Evolutionary conservation across 2,329 filamentous ascomycete genomes (phyloP), one percentile per base, ranked within the genome.

Genomic region (Pestalotiopsis fici): DNA sequence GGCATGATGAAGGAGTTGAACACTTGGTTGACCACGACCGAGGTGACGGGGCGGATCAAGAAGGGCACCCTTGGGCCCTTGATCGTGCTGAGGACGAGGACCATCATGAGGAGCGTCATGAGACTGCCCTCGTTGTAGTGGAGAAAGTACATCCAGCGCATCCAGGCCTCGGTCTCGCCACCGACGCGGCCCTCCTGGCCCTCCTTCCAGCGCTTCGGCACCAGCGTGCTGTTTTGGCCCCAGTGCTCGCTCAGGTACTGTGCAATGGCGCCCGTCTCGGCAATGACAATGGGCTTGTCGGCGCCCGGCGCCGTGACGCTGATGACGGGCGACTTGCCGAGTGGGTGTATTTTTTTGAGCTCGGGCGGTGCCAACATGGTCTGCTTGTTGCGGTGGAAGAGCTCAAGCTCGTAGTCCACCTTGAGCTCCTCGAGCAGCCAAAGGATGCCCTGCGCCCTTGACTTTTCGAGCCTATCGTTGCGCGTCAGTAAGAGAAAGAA

Each of bases 351-450:
- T 70, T 93, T 85, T 75, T 92, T 90, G 59, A 98, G 86, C 74
- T 93, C 91, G 0, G 88, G 83, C 3, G 93, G 93, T 1, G 95
- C 95, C n/a, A 93, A 83, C 73, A 83, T 86, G 66, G 91, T 87
- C 67, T 82, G 75, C 66, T 80, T 81, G 70, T 84, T 77, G 65
- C 95, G 91, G 78, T 93, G 93, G 85, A 92, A 96, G 65, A 91
- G 86, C 75, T 95, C 89, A 67, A 98, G 81, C 69, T 95, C 88
- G 80, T 97, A 97, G 31, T 91, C 86, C 39, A 97, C 79, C 56
- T 91, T 86, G 69, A 96, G 89, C 79, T 95, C 93, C 77, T 96
- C 93, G 56, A 97, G 87, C 6, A 97, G 89, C 93, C 93, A 97
- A 57, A 96, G 83, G 67, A 95, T 91, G 69, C 93, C 90, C 79